Conservation (phyloP, 2,329 filamentous ascomycete species). For the Fusarium sp. region DNA sequence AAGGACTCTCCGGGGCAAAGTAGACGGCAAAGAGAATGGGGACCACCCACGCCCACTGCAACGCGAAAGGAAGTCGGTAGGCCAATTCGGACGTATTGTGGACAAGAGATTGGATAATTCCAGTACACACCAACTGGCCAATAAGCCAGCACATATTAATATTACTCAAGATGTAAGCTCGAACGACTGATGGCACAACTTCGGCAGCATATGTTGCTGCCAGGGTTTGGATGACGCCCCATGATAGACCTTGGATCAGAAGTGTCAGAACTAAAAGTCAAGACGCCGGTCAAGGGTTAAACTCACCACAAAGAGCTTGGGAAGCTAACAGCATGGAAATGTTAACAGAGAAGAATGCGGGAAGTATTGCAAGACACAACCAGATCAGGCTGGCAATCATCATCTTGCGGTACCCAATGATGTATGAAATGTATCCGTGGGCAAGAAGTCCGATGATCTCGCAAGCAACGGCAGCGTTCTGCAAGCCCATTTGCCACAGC, state of each 20-base stretch:
- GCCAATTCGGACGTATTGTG: constrained; percentile 49
- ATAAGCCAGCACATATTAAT: constrained; percentile 62
- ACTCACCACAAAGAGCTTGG: constrained; percentile 52
- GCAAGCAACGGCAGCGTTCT: constrained; percentile 40
- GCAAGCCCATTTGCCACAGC: constrained; percentile 43
- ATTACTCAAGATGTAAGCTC: constrained; percentile 56
- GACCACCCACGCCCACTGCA: constrained; percentile 60
- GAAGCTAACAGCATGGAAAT: constrained; percentile 53
- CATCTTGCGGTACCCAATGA: constrained; percentile 56
- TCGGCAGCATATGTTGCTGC: constrained; percentile 60
- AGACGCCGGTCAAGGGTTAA: neutral
- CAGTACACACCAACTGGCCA: constrained; percentile 57
- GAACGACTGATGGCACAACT: constrained; percentile 51
- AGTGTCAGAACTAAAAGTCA: too few relatives aligned
- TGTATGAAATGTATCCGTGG: constrained; percentile 59
- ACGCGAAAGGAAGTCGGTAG: constrained; percentile 55
- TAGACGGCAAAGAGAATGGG: constrained; percentile 54
- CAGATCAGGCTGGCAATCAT: constrained; percentile 55
- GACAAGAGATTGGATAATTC: constrained; percentile 55
- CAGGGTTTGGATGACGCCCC: constrained; percentile 56
- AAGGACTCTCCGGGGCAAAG: constrained; percentile 60
- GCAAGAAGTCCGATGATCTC: constrained; percentile 57
- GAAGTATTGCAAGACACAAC: constrained; percentile 57
- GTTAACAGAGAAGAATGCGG: constrained; percentile 56
- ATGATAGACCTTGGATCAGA: constrained; percentile 49